Evolutionary conservation across 768 basidiomycete species (phyloP).

Genomic region (Boletus vinaceobasis): DNA sequence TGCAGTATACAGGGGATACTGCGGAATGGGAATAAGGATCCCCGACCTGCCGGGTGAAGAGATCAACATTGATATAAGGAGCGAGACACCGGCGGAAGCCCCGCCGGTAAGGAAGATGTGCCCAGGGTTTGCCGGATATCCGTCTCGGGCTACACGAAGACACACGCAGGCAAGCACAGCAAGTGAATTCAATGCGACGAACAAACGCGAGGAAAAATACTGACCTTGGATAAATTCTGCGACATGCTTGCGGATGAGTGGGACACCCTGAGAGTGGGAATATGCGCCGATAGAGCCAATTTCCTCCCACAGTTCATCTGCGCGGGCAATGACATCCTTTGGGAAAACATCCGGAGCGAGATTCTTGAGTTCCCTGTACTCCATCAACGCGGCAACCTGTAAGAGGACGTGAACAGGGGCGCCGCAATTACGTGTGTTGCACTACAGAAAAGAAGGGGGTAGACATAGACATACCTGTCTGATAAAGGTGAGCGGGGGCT

Average conservation of each 20-base stretch:
- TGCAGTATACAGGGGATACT: slow-evolving; percentile 97
- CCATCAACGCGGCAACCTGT: slow-evolving; percentile 86
- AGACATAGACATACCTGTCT: slow-evolving; percentile 70
- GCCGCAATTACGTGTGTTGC: background rate
- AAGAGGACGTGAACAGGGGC: slow-evolving; percentile 1
- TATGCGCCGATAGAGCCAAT: slow-evolving; percentile 95
- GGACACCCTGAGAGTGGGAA: slow-evolving; percentile 91
- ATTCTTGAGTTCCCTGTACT: slow-evolving; percentile 83
- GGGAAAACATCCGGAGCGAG: slow-evolving; percentile 81
- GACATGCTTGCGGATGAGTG: slow-evolving; percentile 81
- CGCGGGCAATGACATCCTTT: slow-evolving; percentile 77
- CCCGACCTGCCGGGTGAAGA: slow-evolving; percentile 57
- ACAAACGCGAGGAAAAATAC: slow-evolving; percentile 15
- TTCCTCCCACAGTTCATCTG: slow-evolving; percentile 73
- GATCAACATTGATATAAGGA: slow-evolving; percentile 78
- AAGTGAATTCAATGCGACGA: slow-evolving; percentile 5
- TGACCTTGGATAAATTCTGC: slow-evolving; percentile 86
- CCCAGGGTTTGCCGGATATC: slow-evolving; percentile 74
- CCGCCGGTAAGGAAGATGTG: slow-evolving; percentile 95
- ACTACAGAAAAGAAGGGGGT: background rate
- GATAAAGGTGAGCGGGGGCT: slow-evolving; percentile 87
- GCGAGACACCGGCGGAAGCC: slow-evolving; percentile 91
- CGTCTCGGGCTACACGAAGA: slow-evolving; percentile 71
- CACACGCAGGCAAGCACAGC: background rate
- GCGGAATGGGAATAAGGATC: slow-evolving; percentile 93